Base-by-base conservation (phyloP, 805 yeast species). In the Lipomyces spencermartinsiae region DNA sequence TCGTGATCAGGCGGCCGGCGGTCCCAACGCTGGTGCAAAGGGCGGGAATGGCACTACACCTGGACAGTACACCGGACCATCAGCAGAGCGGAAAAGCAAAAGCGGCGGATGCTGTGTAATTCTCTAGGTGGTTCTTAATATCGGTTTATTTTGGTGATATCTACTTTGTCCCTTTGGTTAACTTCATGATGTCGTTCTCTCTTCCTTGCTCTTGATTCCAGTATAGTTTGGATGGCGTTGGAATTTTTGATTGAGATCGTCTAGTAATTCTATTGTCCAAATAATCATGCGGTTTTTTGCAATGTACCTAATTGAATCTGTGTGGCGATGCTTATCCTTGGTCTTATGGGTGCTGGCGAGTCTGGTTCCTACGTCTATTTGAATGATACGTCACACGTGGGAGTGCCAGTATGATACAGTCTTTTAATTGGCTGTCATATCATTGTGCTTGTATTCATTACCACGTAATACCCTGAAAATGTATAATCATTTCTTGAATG, bases 51-150 rank as follows among this genome's bases (percentile, higher is more conserved):
- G 56, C 19, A 60, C 61, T 35, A 51, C 70, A 14, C 55, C 51
- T 14, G 65, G 59, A 5, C 67, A 49, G 54, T 64, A 56, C 34
- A 19, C 16, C 22, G 58, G 56, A 9, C 59, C 9, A 19, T 31
- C 62, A n/a, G 54, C 34, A 29, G 71, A 68, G 34, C 62, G 71
- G 34, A 59, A 63, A 49, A 58, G 33, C 51, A 57, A 64, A 19
- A 66, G 69, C 43, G 69, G 67, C 12, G 62, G 65, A 12, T 68
- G 71, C 55, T 68, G 71, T 58, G 61, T 68, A 16, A 66, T 68
- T 35, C 37, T 68, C 29, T 68, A 39, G 60, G 22, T 5, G 29
- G n/a, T 1, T 25, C 29, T 64, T 25, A n/a, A 14, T 63, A 33
- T 33, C 4, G 8, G 54, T 14, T 10, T 7, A 46, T 35, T n/a